Conservation (phyloP, 306 rosid genomes). For the Quercus robur region DNA sequence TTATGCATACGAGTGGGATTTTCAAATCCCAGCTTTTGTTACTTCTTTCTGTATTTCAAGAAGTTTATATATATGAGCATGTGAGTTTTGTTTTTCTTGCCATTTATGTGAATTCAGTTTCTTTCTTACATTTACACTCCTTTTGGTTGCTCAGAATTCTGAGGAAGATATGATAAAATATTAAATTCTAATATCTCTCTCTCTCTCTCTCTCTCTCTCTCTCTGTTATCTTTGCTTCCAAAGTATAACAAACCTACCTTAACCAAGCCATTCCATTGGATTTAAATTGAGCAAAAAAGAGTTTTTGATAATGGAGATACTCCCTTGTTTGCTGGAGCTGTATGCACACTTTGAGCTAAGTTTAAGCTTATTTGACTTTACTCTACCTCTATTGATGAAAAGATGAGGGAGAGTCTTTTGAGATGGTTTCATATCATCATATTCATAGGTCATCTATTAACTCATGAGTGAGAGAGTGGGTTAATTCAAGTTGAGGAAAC, state of each 20-base stretch:
- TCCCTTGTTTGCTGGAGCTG: neutral
- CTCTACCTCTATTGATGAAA: too few species aligned
- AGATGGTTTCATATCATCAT: too few species aligned
- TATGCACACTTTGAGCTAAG: neutral
- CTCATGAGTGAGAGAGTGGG: too few species aligned
- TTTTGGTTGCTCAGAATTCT: neutral
- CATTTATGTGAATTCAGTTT: neutral
- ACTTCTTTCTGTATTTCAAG: neutral
- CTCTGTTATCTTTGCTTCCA: too few species aligned
- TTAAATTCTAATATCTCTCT: neutral
- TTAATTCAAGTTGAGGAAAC: too few species aligned
- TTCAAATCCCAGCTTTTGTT: too few species aligned
- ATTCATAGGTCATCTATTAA: too few species aligned
- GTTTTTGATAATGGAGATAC: neutral
- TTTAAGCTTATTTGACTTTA: neutral
- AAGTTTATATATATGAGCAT: neutral
- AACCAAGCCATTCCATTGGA: neutral
- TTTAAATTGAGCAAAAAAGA: neutral
- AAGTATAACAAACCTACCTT: too few species aligned
- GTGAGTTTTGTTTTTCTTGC: neutral
- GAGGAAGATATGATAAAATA: neutral
- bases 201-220: too few species aligned
- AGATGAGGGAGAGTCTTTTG: too few species aligned
- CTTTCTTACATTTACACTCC: too few species aligned
- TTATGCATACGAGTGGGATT: neutral